Percentiles rank a stretch among this genome's conserved stretches.
These are phyloP conservation scores for Nigrospora sphaerica DNA, from an alignment of 2,329 filamentous ascomycete species.

Conservation along the genomic window DNA sequence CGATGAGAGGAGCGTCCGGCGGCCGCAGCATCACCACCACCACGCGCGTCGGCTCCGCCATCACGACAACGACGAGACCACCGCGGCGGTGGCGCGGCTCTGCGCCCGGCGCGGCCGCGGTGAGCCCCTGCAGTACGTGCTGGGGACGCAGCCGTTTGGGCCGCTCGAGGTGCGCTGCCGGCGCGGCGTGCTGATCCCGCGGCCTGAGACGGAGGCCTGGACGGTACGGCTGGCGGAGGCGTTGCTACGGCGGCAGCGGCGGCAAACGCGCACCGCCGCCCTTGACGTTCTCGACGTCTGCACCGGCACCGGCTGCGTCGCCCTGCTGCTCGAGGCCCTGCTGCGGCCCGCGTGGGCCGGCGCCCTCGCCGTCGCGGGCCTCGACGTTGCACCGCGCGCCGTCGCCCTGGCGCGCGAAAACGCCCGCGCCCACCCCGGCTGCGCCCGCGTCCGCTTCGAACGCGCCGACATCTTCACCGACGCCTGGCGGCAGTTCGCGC, in stretches of 20 bases:
- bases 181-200: constrained; percentile 77
- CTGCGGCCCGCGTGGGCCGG: constrained; percentile 36
- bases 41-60: not conserved
- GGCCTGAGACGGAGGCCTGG: constrained; percentile 69
- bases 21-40: not conserved
- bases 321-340: constrained; percentile 64
- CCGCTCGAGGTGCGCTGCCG: constrained; percentile 69
- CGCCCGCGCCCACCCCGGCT: constrained; percentile 14
- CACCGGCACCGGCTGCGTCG: constrained; percentile 86
- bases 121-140: constrained; percentile 79
- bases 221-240: constrained; percentile 46
- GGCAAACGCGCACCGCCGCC: not conserved
- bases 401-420: constrained; percentile 62
- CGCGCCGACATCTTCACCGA: constrained; percentile 43
- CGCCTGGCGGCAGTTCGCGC: constrained; percentile 19
- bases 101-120: constrained; percentile 49
- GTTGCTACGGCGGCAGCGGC: constrained; percentile 22
- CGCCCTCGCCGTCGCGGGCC: constrained; percentile 44
- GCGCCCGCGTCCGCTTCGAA: constrained; percentile 34
- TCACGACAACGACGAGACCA: not conserved
- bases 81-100: constrained; percentile 21
- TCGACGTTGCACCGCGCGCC: constrained; percentile 66
- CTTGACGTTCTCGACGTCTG: constrained; percentile 69
- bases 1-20: not conserved
- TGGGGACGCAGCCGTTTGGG: constrained; percentile 86